phyloP scores from a whole-genome alignment of 2,329 filamentous ascomycete species.

The Colletotrichum navitas region DNA sequence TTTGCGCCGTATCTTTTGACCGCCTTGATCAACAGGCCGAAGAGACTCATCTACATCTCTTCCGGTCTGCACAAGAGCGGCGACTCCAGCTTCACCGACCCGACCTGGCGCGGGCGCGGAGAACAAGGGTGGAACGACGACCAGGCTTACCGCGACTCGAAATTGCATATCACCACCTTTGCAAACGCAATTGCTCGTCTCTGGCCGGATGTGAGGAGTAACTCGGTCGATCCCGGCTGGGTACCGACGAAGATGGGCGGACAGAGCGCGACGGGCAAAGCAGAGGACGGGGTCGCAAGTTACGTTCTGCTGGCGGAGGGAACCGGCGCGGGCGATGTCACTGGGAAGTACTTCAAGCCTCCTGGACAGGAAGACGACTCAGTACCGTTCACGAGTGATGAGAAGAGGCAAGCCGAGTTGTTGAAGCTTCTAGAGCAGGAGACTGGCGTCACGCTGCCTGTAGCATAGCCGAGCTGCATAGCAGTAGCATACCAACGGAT shows the following conservation, averaged over 20 bases:
- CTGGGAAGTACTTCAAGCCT: slow-evolving; percentile 56
- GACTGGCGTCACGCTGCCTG: slow-evolving; percentile 41
- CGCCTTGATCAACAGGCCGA: slow-evolving; percentile 60
- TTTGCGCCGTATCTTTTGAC: slow-evolving; percentile 70
- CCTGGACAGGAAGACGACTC: slow-evolving; percentile 47
- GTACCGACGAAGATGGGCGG: slow-evolving; percentile 68
- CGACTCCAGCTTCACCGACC: slow-evolving; percentile 57
- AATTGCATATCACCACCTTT: slow-evolving; percentile 68
- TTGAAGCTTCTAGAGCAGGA: slow-evolving; percentile 52
- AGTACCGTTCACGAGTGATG: slow-evolving; percentile 52
- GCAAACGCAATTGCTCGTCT: slow-evolving; percentile 65
- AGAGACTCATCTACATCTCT: slow-evolving; percentile 64
- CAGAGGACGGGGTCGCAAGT: slow-evolving; percentile 61
- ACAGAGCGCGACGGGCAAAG: slow-evolving; percentile 57
- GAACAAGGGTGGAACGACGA: slow-evolving; percentile 52
- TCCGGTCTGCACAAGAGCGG: slow-evolving; percentile 64
- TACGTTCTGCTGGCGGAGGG: slow-evolving; percentile 62
- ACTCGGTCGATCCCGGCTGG: slow-evolving; percentile 66
- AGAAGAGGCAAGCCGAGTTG: slow-evolving; percentile 58
- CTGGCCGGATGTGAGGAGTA: slow-evolving; percentile 57
- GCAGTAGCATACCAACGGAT: background rate
- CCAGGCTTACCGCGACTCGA: slow-evolving; percentile 63
- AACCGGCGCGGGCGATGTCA: slow-evolving; percentile 47
- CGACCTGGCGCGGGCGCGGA: slow-evolving; percentile 45
- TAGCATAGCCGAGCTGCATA: background rate